phyloP scores from a whole-genome alignment of 805 yeast genomes.

The Kluyveromyces siamensis region DNA sequence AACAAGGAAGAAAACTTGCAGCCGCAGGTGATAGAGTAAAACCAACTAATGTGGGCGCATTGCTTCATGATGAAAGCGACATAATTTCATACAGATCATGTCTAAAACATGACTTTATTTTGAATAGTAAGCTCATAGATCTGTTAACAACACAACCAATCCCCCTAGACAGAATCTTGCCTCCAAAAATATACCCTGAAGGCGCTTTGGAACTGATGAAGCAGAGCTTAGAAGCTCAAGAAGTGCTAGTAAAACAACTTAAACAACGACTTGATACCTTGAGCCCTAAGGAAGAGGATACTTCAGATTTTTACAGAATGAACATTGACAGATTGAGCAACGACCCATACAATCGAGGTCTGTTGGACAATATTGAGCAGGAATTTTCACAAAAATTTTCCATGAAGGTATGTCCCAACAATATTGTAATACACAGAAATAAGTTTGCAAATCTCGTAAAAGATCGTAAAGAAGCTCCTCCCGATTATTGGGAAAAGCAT shows the following conservation, averaged over 20 bases:
- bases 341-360: not conserved
- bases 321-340: not conserved
- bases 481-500: conserved; percentile 23
- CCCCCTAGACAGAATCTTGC: conserved; percentile 14
- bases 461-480: conserved; percentile 21
- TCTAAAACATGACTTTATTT: conserved; percentile 18
- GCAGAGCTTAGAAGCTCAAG: conserved; percentile 9
- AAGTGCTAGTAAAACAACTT: conserved; percentile 5
- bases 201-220: conserved; percentile 7
- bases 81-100: conserved; percentile 23
- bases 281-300: not conserved
- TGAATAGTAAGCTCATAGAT: conserved; percentile 16
- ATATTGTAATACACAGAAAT: conserved; percentile 11
- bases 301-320: not conserved
- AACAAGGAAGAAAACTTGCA: not conserved
- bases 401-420: conserved; percentile 12
- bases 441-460: conserved; percentile 14
- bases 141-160: conserved; percentile 17
- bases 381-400: conserved; percentile 9
- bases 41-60: conserved; percentile 19
- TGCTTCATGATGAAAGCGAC: conserved; percentile 28
- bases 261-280: not conserved
- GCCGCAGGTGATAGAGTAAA: conserved; percentile 16
- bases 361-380: conserved; percentile 4
- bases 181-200: conserved; percentile 9